Conservation (phyloP, 306 rosid genomes). For the Rosa multiflora region DNA sequence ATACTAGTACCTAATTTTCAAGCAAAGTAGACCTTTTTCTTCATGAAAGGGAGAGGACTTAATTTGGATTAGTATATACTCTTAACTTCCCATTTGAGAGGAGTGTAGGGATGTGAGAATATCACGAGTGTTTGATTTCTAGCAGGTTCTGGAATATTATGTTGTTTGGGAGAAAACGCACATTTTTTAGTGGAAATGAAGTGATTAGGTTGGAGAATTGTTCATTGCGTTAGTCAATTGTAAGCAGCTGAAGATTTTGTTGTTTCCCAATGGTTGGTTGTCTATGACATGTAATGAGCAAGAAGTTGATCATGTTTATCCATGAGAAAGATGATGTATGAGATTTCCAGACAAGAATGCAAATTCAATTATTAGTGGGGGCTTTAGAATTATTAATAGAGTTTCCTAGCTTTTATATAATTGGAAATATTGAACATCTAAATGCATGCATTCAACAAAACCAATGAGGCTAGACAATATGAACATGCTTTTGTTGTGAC, state of each 20-base stretch:
- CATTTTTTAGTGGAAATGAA: constrained; percentile 7
- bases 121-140: constrained; percentile 12
- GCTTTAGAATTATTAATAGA: not conserved
- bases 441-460: constrained; percentile 16
- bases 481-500: constrained; percentile 5
- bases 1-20: not conserved
- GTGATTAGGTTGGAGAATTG: not conserved
- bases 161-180: constrained; percentile 2
- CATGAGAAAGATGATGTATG: not conserved
- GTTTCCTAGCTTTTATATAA: not conserved
- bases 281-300: constrained; percentile 4
- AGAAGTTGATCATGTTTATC: not conserved
- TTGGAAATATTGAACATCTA: not conserved
- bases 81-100: not conserved
- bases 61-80: not conserved
- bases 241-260: not conserved
- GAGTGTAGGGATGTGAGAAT: not conserved
- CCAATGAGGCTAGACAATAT: not conserved
- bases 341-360: constrained; percentile 7
- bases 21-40: not conserved
- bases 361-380: constrained; percentile 10
- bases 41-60: constrained; percentile 7
- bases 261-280: constrained; percentile 1
- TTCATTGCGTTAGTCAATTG: not conserved
- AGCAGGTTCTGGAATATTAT: constrained; percentile 6